Conservation (phyloP, 2,329 filamentous ascomycete species). For the Elsinoe necatrix region DNA sequence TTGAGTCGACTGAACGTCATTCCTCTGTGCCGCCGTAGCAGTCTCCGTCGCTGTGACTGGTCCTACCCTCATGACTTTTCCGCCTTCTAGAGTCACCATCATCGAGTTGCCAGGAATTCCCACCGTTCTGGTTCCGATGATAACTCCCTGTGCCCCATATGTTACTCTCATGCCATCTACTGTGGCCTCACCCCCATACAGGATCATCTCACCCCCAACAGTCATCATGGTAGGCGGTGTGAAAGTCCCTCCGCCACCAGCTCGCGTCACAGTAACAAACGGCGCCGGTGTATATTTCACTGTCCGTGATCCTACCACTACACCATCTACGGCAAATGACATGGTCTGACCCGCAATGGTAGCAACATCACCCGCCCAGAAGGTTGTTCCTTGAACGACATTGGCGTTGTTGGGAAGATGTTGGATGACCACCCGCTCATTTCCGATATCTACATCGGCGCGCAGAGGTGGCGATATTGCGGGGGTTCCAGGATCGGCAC, state of each 20-base stretch:
- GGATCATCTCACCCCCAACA: not conserved
- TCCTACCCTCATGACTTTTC: not conserved
- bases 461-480: not conserved
- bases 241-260: not conserved
- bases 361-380: not conserved
- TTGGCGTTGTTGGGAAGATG: conserved; percentile 3
- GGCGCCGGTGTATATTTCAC: not conserved
- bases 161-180: not conserved
- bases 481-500: not conserved
- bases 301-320: not conserved
- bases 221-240: not conserved
- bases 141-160: not conserved
- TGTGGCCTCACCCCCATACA: not conserved
- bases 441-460: not conserved
- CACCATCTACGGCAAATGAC: not conserved
- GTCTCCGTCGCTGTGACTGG: not conserved
- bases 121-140: not conserved
- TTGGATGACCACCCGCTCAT: not conserved
- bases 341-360: not conserved
- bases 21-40: not conserved
- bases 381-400: not conserved
- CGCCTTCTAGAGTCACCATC: not conserved
- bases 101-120: not conserved
- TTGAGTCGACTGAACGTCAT: not conserved
- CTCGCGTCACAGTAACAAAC: not conserved